phyloP scores from a whole-genome alignment of 257 asterid genomes.

The Pogostemon cablin region DNA sequence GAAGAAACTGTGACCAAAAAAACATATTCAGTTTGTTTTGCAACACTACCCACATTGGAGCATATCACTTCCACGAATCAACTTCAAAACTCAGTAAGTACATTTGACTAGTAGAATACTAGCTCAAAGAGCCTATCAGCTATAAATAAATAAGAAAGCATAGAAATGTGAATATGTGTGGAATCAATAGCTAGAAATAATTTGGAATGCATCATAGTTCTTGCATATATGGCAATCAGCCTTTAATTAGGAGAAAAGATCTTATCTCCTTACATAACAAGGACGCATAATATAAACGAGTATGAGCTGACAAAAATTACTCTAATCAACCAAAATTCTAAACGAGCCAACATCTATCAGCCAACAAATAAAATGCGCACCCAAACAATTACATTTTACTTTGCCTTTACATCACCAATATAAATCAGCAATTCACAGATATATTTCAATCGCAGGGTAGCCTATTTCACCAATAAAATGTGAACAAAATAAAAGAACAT shows the following conservation, averaged over 20 bases:
- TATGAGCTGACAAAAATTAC: not conserved
- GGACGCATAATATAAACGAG: not conserved
- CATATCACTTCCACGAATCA: not conserved
- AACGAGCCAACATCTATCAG: not conserved
- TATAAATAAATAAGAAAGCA: not conserved
- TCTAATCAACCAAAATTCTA: not conserved
- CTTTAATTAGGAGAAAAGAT: not conserved
- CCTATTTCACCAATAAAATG: not conserved
- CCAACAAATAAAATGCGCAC: not conserved
- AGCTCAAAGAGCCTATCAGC: slow-evolving; percentile 1
- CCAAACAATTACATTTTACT: not conserved
- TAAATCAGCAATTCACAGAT: not conserved
- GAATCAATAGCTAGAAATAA: not conserved
- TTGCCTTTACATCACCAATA: slow-evolving; percentile 10
- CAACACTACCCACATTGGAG: not conserved
- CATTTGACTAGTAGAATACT: not conserved
- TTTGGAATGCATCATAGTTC: not conserved
- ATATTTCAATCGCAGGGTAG: slow-evolving; percentile 1
- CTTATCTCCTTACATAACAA: not conserved
- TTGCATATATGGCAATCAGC: not conserved
- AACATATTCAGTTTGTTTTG: not conserved
- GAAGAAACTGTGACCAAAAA: slow-evolving; percentile 14
- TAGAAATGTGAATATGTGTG: not conserved
- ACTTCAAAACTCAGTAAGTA: slow-evolving; percentile 20
- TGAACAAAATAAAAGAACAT: not conserved